Evolutionary conservation across 345 rosid genomes (phyloP).

Genomic region (Eutrema yunnanense): DNA sequence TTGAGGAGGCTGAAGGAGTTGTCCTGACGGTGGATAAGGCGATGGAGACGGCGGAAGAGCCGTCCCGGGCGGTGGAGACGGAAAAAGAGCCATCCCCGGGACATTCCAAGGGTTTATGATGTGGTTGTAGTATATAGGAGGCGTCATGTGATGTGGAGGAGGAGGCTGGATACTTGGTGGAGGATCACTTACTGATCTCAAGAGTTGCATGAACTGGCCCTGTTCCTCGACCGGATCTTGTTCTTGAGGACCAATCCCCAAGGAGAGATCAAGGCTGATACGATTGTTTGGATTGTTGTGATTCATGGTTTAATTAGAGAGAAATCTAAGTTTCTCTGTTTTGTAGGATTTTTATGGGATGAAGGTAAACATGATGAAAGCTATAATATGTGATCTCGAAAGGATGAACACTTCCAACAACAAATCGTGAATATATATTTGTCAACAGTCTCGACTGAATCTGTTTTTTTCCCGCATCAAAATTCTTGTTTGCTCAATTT

Average conservation of each 20-base stretch:
- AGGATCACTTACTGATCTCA: not conserved
- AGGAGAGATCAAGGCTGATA: conserved; percentile 5
- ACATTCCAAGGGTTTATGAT: not conserved
- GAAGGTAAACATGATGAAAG: not conserved
- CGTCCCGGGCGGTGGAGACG: not conserved
- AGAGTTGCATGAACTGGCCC: not conserved
- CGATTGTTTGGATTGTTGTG: not conserved
- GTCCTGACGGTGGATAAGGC: not conserved
- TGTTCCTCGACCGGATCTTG: not conserved
- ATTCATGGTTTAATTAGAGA: not conserved
- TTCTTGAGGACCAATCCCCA: not conserved
- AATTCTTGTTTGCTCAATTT: too few species aligned
- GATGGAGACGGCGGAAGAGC: not conserved
- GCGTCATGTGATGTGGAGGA: not conserved
- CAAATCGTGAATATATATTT: not conserved
- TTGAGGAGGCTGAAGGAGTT: not conserved
- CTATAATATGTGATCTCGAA: not conserved
- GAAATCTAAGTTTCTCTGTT: not conserved
- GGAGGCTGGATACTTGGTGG: not conserved
- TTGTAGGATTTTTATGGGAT: not conserved
- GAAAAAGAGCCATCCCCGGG: not conserved
- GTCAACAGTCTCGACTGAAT: not conserved
- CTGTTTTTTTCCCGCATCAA: too few species aligned
- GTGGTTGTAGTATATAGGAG: not conserved
- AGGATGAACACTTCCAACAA: not conserved